phyloP scores from a whole-genome alignment of 108 stramenopile genomes.

The Fragilaria crotonensis region DNA sequence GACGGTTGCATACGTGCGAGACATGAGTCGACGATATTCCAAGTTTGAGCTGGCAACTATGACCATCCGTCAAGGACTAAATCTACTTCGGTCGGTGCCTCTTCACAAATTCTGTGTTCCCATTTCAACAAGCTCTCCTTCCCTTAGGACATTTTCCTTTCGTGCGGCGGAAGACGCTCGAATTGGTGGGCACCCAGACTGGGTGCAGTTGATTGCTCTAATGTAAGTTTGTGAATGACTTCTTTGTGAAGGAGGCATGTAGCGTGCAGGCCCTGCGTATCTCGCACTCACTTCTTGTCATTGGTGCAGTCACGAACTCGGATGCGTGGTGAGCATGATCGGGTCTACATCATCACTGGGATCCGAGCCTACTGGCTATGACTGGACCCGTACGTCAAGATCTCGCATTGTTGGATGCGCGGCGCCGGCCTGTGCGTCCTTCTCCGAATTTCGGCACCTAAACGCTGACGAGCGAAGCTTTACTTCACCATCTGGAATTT shows the following conservation, averaged over 20 bases:
- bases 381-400: constrained; percentile 49
- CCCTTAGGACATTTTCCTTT: constrained; percentile 44
- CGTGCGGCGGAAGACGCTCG: constrained; percentile 41
- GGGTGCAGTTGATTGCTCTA: constrained; percentile 52
- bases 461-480: constrained; percentile 40
- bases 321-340: constrained; percentile 6
- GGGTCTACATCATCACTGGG: constrained; percentile 10
- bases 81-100: constrained; percentile 23
- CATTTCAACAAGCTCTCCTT: background rate
- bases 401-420: constrained; percentile 45
- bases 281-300: no score
- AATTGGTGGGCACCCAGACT: constrained; percentile 48
- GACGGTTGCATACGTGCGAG: constrained; percentile 28
- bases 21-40: constrained; percentile 30
- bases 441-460: constrained; percentile 31
- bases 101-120: constrained; percentile 22
- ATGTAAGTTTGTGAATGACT: constrained; percentile 42
- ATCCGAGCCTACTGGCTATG: constrained; percentile 29
- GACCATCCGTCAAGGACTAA: constrained; percentile 33
- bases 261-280: no score
- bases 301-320: constrained; percentile 17
- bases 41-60: constrained; percentile 24
- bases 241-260: no score
- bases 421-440: constrained; percentile 19
- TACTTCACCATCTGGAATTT: constrained; percentile 29